Conservation (phyloP, 768 basidiomycete species). For the Amanita polypyramis region DNA sequence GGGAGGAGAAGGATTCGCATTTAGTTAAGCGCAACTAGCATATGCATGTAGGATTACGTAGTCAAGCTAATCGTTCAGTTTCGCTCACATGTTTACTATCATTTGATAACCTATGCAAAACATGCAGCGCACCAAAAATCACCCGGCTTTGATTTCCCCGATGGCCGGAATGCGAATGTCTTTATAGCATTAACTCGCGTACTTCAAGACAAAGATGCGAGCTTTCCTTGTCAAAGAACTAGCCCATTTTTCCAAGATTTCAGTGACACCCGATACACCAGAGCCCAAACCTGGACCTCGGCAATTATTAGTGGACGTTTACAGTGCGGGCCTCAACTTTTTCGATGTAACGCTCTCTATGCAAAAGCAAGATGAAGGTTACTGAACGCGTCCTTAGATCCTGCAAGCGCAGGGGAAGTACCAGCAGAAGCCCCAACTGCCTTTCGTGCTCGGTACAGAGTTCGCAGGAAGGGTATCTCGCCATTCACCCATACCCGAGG, state of each 20-base stretch:
- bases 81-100: conserved; percentile 6
- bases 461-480: conserved; percentile 71
- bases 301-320: conserved; percentile 67
- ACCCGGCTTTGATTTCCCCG: too few relatives aligned
- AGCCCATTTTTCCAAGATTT: conserved; percentile 55
- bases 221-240: conserved; percentile 68
- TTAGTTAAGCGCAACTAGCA: conserved; percentile 29
- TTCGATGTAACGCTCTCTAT: conserved; percentile 40
- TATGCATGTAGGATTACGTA: background rate
- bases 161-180: too few relatives aligned
- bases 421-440: conserved; percentile 73
- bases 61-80: background rate
- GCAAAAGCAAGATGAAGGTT: background rate
- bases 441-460: conserved; percentile 79
- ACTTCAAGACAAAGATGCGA: conserved; percentile 38
- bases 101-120: too few relatives aligned
- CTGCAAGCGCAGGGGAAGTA: conserved; percentile 87
- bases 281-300: conserved; percentile 40
- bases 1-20: conserved; percentile 93
- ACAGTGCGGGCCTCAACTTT: conserved; percentile 70
- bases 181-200: too few relatives aligned
- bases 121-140: too few relatives aligned
- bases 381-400: conserved; percentile 35
- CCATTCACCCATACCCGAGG: conserved; percentile 66
- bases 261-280: conserved; percentile 41